Base-by-base conservation (phyloP, 257 asterid genomes). In the Ehretia macrophylla region DNA sequence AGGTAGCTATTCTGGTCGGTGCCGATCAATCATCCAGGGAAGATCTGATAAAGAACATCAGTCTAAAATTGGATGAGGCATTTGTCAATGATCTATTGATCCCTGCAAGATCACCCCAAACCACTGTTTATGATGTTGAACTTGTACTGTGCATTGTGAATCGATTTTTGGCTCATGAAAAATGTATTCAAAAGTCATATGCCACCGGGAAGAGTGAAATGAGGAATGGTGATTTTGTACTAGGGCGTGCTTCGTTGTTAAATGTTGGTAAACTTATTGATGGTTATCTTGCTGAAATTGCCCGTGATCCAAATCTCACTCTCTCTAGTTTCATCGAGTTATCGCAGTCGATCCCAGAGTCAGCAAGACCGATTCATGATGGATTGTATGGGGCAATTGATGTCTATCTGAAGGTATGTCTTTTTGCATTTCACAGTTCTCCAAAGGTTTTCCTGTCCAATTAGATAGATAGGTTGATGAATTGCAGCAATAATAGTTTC, bases 21-120 rank as follows among this genome's bases (percentile, higher is more conserved):
- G 86, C 83, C 20, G 90, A 83, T 55, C 87, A 88, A 37, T 71
- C 78, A 0, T 79, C 77, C 20, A 77, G 69, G 76, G 90, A 88
- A 38, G 90, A 80, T 51, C 69, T 91, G 72, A 75, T 83, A 21
- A 70, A 53, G 54, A 77, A 75, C 50, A 72, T 85, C 51, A 44
- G 91, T 58, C 53, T 73, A 32, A 91, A 81, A 67, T 50, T 91
- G 70, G 95, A 85, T n/a, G 96, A 88, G 83, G 96, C 98, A 51
- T 78, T 79, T 40, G 78, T 73, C 0, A 56, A 47, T 39, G 96
- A 88, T 75, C 79, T 91, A 35, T 65, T 91, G 83, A 80, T 91
- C 65, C 95, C 90, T 1, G 81, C 95, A 32, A 77, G 88, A 71
- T 55, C 94, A 35, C 86, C 88, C 48, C 90, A 81, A 77, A 51